phyloP scores from a whole-genome alignment of 768 basidiomycete species.

The Mycena haematopus region DNA sequence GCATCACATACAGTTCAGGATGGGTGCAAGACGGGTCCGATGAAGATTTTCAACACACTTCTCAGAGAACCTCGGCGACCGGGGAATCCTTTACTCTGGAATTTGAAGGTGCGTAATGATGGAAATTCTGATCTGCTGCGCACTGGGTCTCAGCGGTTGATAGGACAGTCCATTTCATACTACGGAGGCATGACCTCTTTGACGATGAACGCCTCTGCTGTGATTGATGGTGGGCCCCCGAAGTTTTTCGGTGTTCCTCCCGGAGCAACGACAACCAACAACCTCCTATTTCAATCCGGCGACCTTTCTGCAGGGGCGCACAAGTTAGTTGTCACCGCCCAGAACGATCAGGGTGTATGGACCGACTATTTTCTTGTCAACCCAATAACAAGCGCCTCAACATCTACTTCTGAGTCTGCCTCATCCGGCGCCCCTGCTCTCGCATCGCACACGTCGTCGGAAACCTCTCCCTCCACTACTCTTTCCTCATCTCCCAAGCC shows the following conservation, averaged over 20 bases:
- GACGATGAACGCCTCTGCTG: background rate
- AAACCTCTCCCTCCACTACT: no score
- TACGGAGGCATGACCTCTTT: background rate
- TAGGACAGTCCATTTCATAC: conserved; percentile 3
- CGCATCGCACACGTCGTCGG: no score
- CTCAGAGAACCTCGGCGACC: background rate
- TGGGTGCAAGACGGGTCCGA: background rate
- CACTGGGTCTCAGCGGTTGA: background rate
- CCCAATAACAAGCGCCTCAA: background rate
- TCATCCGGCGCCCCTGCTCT: no score
- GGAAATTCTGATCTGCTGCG: no score
- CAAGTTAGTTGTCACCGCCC: conserved; percentile 12
- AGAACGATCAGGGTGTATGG: conserved; percentile 13
- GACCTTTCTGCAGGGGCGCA: conserved; percentile 13
- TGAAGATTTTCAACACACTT: conserved; percentile 1
- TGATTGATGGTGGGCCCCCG: conserved; percentile 3
- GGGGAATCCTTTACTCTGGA: background rate
- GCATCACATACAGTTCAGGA: background rate
- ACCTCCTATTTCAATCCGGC: conserved; percentile 13
- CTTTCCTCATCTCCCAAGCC: no score
- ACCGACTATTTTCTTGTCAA: conserved; percentile 24
- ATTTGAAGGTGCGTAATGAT: background rate
- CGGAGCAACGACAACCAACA: conserved; percentile 3
- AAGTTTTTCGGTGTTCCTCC: background rate
- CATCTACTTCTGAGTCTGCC: no score